Evolutionary conservation across 2,329 filamentous ascomycete species (phyloP).

Genomic region (Thelonectria blattea): DNA sequence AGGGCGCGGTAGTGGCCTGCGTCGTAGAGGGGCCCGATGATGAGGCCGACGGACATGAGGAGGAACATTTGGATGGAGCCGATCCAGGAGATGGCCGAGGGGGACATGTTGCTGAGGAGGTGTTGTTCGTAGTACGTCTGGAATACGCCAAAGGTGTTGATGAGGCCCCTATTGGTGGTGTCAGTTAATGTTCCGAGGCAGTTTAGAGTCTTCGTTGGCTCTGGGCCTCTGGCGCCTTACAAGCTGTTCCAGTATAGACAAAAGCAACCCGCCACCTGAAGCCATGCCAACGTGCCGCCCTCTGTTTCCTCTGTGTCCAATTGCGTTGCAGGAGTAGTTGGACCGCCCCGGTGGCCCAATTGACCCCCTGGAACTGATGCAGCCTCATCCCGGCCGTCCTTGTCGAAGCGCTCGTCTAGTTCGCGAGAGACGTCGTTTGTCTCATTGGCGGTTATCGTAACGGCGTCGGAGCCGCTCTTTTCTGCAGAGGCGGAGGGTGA

Average conservation of each 20-base stretch:
- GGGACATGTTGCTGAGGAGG: conserved; percentile 40
- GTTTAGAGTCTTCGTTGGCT: too few relatives aligned
- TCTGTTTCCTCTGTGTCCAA: background rate
- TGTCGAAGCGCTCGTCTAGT: background rate
- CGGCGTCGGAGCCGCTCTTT: conserved; percentile 7
- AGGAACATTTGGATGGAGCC: conserved; percentile 51
- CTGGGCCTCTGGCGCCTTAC: background rate
- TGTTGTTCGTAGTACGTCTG: conserved; percentile 51
- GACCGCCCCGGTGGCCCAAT: background rate
- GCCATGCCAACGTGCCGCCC: conserved; percentile 9
- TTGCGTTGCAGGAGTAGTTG: background rate
- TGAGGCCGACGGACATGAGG: conserved; percentile 47
- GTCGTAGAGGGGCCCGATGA: conserved; percentile 51
- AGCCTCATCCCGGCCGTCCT: background rate
- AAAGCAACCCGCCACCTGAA: conserved; percentile 19
- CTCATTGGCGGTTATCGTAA: background rate
- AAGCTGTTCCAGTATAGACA: conserved; percentile 17
- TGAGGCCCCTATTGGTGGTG: conserved; percentile 36
- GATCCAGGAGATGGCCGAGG: conserved; percentile 54
- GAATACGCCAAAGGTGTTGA: conserved; percentile 55
- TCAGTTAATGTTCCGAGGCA: too few relatives aligned
- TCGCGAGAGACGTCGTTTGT: background rate
- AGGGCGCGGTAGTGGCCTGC: conserved; percentile 49
- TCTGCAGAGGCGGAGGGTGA: background rate
- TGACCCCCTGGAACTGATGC: background rate